Evolutionary conservation across 2,329 filamentous ascomycete genomes (phyloP).

Genomic region (Talaromyces rugulosus): DNA sequence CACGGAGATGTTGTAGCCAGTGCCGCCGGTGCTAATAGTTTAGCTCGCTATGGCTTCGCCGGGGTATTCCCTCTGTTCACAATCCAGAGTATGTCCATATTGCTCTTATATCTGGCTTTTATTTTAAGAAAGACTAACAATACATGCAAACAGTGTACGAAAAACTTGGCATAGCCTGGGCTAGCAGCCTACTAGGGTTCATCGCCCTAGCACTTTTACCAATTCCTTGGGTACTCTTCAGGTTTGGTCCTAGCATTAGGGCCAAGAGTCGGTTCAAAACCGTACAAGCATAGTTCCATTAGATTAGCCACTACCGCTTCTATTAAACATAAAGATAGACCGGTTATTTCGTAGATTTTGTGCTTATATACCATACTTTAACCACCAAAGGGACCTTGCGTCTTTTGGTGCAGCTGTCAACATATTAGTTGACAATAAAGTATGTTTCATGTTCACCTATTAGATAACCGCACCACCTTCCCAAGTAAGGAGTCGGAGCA

Average conservation of each 20-base stretch:
- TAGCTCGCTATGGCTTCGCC: slow-evolving; percentile 29
- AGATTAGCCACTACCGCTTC: no score
- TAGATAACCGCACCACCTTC: no score
- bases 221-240: slow-evolving; percentile 43
- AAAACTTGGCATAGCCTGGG: slow-evolving; percentile 59
- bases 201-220: slow-evolving; percentile 40
- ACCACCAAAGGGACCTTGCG: no score
- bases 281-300: not conserved
- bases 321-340: no score
- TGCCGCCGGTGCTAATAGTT: slow-evolving; percentile 29
- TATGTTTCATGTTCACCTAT: no score
- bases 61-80: slow-evolving; percentile 35
- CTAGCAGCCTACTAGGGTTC: slow-evolving; percentile 57
- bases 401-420: no score
- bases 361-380: no score
- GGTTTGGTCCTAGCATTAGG: slow-evolving; percentile 35
- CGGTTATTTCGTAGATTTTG: no score
- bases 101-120: not conserved
- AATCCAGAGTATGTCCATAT: slow-evolving; percentile 18
- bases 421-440: no score
- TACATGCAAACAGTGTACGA: slow-evolving; percentile 46
- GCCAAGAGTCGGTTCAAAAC: slow-evolving; percentile 4
- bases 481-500: no score
- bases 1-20: slow-evolving; percentile 23
- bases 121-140: not conserved